Evolutionary conservation across 108 stramenopile genomes (phyloP).

Genomic region (Poteriospumella lacustris): DNA sequence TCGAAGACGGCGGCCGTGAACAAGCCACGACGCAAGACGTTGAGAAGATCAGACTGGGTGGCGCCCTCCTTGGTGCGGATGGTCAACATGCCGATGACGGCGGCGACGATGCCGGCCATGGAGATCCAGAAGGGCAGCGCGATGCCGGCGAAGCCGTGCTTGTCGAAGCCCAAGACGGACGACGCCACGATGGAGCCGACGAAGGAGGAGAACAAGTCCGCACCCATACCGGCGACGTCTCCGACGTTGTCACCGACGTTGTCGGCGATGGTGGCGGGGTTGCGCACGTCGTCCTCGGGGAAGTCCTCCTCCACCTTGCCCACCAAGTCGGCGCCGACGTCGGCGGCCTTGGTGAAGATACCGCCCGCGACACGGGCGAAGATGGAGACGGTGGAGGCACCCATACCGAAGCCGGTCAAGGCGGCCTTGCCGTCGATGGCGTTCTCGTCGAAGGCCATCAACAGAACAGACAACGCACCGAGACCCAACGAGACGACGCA

Average conservation of each 20-base stretch:
- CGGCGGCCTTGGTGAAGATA: constrained; percentile 31
- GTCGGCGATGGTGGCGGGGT: constrained; percentile 29
- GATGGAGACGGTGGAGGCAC: constrained; percentile 13
- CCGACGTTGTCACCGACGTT: constrained; percentile 32
- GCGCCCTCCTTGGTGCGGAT: constrained; percentile 29
- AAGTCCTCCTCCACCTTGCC: constrained; percentile 28
- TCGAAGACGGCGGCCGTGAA: constrained; percentile 16
- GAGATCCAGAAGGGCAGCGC: constrained; percentile 27
- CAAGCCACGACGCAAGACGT: constrained; percentile 28
- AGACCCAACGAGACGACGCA: constrained; percentile 12
- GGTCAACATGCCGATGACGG: constrained; percentile 2
- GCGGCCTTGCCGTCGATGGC: not conserved
- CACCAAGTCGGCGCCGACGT: constrained; percentile 24
- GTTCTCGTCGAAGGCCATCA: not conserved
- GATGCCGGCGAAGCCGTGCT: not conserved
- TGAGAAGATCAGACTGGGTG: constrained; percentile 17
- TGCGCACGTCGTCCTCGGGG: constrained; percentile 27
- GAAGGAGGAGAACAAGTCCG: constrained; percentile 23
- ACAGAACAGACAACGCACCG: not conserved
- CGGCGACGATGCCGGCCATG: not conserved
- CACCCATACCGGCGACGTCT: constrained; percentile 30
- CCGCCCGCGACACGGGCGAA: constrained; percentile 32
- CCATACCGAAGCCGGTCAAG: constrained; percentile 20
- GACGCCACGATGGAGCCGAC: constrained; percentile 27
- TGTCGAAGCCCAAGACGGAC: not conserved